Evolutionary conservation across 1,284 basidiomycete species (phyloP).

Genomic region (Malassezia japonica): DNA sequence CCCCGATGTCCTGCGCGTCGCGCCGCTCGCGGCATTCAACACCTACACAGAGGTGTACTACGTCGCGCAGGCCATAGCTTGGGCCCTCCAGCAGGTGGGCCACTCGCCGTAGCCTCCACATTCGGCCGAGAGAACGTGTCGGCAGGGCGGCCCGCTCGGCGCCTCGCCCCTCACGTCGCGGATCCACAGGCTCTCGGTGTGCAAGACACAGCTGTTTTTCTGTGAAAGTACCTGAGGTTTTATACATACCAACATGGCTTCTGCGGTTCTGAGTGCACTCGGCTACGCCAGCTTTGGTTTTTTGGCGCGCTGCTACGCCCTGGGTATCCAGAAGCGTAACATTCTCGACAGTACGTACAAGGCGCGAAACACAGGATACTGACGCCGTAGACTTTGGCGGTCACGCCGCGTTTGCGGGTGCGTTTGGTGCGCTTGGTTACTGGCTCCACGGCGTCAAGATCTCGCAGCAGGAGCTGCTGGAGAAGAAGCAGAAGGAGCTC

Average conservation of each 20-base stretch:
- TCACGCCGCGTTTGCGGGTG: constrained; percentile 35
- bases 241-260: constrained; percentile 1
- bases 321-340: constrained; percentile 46
- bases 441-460: constrained; percentile 42
- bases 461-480: constrained; percentile 42
- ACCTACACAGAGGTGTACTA: constrained; percentile 37
- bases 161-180: background rate
- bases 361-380: background rate
- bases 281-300: constrained; percentile 45
- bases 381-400: constrained; percentile 33
- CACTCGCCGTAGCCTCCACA: background rate
- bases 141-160: no score
- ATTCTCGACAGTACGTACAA: constrained; percentile 43
- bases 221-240: background rate
- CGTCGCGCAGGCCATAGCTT: constrained; percentile 26
- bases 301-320: constrained; percentile 43
- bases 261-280: constrained; percentile 30
- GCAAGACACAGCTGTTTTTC: no score
- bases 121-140: constrained; percentile 2
- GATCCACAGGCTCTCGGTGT: no score
- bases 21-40: constrained; percentile 40
- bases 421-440: constrained; percentile 41
- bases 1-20: constrained; percentile 40
- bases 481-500: constrained; percentile 22
- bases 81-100: background rate